phyloP scores from a whole-genome alignment of 495 filamentous ascomycete genomes.

The Penicillium taxi region DNA sequence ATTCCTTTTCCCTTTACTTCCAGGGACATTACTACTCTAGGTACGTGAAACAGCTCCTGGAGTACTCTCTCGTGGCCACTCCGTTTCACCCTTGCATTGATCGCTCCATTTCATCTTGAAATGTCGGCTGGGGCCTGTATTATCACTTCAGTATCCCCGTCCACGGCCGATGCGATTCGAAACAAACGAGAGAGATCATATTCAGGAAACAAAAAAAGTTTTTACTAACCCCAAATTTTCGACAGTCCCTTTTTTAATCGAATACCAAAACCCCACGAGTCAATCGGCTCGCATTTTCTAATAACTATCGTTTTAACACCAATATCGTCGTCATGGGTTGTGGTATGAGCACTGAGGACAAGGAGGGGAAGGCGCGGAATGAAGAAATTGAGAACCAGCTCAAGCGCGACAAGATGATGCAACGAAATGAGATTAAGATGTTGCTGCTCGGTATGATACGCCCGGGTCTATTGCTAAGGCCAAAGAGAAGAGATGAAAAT shows the following conservation, averaged over 20 bases:
- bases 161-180: constrained; percentile 4
- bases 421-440: constrained; percentile 99
- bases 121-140: constrained; percentile 20
- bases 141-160: constrained; percentile 8
- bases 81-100: constrained; percentile 23
- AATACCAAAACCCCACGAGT: constrained; percentile 9
- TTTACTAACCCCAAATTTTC: constrained; percentile 5
- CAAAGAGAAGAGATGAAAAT: neutral
- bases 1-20: constrained; percentile 7
- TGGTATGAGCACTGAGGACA: constrained; percentile 99
- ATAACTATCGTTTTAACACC: constrained; percentile 10
- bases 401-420: constrained; percentile 90
- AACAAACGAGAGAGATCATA: neutral
- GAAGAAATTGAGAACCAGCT: constrained; percentile 99
- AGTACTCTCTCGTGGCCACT: constrained; percentile 9
- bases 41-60: constrained; percentile 1
- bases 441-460: constrained; percentile 76
- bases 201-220: constrained; percentile 2
- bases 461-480: neutral
- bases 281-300: constrained; percentile 15
- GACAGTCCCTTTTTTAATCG: constrained; percentile 12
- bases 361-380: constrained; percentile 99
- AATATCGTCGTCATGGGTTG: constrained; percentile 82
- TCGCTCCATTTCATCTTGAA: constrained; percentile 19
- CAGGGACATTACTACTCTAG: neutral